Percentiles rank a stretch among this genome's conserved stretches.
These are phyloP conservation scores for Leccinum aurantiacum DNA, from an alignment of 768 basidiomycete genomes.

Conservation along the genomic window DNA sequence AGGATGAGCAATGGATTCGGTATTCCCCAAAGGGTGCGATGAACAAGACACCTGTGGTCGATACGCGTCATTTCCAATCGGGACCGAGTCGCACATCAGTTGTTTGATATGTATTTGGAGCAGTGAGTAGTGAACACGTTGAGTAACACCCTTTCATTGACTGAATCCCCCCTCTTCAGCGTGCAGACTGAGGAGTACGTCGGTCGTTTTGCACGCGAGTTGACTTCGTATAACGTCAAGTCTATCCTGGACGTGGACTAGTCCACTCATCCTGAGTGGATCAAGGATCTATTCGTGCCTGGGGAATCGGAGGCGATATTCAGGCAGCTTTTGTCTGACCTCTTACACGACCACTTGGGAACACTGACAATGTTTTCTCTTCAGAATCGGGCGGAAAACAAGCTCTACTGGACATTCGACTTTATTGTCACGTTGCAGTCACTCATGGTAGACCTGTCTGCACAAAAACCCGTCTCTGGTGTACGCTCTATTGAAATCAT, in stretches of 20 bases:
- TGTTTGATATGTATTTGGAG: constrained; percentile 68
- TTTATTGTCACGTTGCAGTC: constrained; percentile 31
- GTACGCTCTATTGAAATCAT: constrained; percentile 50
- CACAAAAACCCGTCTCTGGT: constrained; percentile 52
- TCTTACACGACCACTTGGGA: constrained; percentile 20
- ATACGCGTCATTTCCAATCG: constrained; percentile 70
- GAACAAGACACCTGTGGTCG: constrained; percentile 47
- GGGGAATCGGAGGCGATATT: constrained; percentile 17
- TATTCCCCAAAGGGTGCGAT: constrained; percentile 55
- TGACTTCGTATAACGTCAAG: constrained; percentile 42
- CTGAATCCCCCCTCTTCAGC: constrained; percentile 24
- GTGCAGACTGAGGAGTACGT: constrained; percentile 48
- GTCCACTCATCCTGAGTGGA: constrained; percentile 35
- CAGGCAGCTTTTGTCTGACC: constrained; percentile 24
- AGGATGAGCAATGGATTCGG: constrained; percentile 53
- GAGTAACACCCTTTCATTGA: not conserved
- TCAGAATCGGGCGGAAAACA: constrained; percentile 54
- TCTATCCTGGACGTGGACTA: constrained; percentile 43
- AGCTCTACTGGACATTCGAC: constrained; percentile 52
- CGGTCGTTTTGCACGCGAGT: constrained; percentile 46
- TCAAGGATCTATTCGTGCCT: constrained; percentile 34
- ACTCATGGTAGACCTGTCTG: constrained; percentile 39
- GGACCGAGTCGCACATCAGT: constrained; percentile 62
- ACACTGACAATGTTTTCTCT: constrained; percentile 29
- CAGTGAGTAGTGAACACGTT: constrained; percentile 52